These are phyloP conservation scores for Penicillium coffeae DNA, from an alignment of 495 filamentous ascomycete genomes.

Conservation along the genomic window DNA sequence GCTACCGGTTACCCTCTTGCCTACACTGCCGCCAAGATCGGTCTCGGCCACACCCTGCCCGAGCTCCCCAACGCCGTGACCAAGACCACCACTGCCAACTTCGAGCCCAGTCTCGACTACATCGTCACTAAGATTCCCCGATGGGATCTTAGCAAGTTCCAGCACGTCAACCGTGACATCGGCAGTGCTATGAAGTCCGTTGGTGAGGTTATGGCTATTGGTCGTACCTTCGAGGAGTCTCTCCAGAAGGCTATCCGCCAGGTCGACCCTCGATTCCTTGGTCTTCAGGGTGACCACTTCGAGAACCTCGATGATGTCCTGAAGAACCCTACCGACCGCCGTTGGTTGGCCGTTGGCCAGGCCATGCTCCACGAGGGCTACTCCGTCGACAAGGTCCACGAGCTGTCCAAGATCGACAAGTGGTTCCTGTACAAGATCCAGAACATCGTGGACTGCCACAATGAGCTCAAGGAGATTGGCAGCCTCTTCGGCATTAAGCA, in stretches of 20 bases:
- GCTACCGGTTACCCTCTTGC: constrained; percentile 95
- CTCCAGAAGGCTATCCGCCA: constrained; percentile 97
- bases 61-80: constrained; percentile 97
- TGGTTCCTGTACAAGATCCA: constrained; percentile 99
- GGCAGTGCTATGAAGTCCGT: constrained; percentile 98
- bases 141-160: constrained; percentile 97
- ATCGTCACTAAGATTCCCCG: constrained; percentile 97
- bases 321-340: constrained; percentile 85
- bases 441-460: constrained; percentile 88
- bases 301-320: constrained; percentile 88
- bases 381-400: constrained; percentile 83
- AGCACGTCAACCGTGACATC: constrained; percentile 96
- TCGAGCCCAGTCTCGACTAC: constrained; percentile 95
- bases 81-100: constrained; percentile 97
- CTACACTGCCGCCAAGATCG: constrained; percentile 96
- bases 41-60: constrained; percentile 87
- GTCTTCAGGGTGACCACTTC: constrained; percentile 94
- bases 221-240: constrained; percentile 96
- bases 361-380: constrained; percentile 97
- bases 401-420: constrained; percentile 96
- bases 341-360: constrained; percentile 96
- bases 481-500: constrained; percentile 81
- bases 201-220: constrained; percentile 98
- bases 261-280: constrained; percentile 86
- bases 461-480: constrained; percentile 82